phyloP scores from a whole-genome alignment of 495 filamentous ascomycete species.

The Aspergillus ellipticus region DNA sequence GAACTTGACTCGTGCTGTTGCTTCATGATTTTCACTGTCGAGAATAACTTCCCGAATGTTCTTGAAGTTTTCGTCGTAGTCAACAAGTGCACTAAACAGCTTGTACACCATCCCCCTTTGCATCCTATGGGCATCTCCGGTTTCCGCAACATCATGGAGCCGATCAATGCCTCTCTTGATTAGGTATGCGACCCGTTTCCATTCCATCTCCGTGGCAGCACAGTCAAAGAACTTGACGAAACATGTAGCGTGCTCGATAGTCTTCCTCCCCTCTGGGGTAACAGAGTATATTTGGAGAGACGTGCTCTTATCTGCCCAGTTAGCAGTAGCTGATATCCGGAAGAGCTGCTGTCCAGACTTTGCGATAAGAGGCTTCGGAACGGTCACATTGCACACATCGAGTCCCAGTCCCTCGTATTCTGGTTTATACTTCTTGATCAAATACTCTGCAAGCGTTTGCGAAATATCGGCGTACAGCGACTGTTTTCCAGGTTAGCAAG shows the following conservation, averaged over 20 bases:
- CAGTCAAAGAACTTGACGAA: slow-evolving; percentile 40
- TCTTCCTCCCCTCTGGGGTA: slow-evolving; percentile 43
- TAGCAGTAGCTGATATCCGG: slow-evolving; percentile 34
- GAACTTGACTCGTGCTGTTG: slow-evolving; percentile 65
- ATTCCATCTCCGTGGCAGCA: slow-evolving; percentile 30
- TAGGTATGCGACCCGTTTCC: slow-evolving; percentile 45
- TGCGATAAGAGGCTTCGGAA: slow-evolving; percentile 68
- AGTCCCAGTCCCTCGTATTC: slow-evolving; percentile 21
- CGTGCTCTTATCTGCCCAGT: slow-evolving; percentile 29
- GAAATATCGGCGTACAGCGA: slow-evolving; percentile 77
- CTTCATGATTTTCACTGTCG: slow-evolving; percentile 65
- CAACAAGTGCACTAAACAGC: slow-evolving; percentile 64
- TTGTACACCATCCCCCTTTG: slow-evolving; percentile 69
- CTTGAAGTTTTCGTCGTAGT: slow-evolving; percentile 60
- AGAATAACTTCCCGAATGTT: slow-evolving; percentile 72
- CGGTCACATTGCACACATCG: slow-evolving; percentile 61
- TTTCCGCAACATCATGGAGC: slow-evolving; percentile 26
- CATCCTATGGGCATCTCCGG: slow-evolving; percentile 44
- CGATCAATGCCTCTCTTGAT: slow-evolving; percentile 46
- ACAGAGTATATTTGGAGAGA: slow-evolving; percentile 40
- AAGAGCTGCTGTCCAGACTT: slow-evolving; percentile 49
- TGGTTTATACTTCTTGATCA: slow-evolving; percentile 53
- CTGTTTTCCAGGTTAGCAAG: slow-evolving; percentile 19
- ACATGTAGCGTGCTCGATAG: slow-evolving; percentile 48
- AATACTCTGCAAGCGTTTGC: slow-evolving; percentile 66